Percentiles rank a stretch among this genome's conserved stretches.
Evolutionary conservation across 495 filamentous ascomycete species (phyloP).

Genomic region (Trichoderma gamsii): DNA sequence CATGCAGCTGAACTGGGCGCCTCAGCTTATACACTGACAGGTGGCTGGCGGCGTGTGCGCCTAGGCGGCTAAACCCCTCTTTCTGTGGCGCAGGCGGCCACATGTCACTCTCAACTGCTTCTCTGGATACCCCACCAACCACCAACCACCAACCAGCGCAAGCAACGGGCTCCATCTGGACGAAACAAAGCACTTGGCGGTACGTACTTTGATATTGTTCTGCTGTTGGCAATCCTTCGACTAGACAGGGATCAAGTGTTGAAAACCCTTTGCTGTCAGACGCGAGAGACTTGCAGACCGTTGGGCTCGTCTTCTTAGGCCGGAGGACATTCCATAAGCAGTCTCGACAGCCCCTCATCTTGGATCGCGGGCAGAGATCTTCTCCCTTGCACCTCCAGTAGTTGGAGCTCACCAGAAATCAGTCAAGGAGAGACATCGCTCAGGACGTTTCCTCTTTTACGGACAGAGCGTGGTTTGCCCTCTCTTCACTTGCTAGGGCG

Average conservation of each 20-base stretch:
- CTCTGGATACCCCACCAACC: not conserved
- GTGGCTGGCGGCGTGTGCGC: not conserved
- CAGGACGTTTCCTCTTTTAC: not conserved
- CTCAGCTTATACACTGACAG: not conserved
- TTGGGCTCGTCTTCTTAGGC: not conserved
- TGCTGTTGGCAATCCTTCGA: not conserved
- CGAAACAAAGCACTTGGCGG: not conserved
- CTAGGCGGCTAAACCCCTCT: not conserved
- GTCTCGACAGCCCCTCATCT: not conserved
- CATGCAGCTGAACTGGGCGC: not conserved
- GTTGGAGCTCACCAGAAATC: not conserved
- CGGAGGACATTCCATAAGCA: not conserved
- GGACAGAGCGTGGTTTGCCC: not conserved
- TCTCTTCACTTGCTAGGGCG: not conserved
- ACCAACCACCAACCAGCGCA: not conserved
- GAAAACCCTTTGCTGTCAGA: not conserved
- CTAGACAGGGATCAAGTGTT: slow-evolving; percentile 4
- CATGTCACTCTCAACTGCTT: not conserved
- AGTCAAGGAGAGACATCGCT: not conserved
- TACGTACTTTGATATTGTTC: slow-evolving; percentile 11
- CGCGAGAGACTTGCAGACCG: not conserved
- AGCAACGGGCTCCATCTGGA: too few relatives aligned
- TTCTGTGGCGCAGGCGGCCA: not conserved
- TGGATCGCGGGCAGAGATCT: not conserved
- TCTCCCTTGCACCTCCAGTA: not conserved